These are phyloP conservation scores for Ceratobasidium sp. DNA, from an alignment of 1,284 basidiomycete genomes.

Conservation along the genomic window DNA sequence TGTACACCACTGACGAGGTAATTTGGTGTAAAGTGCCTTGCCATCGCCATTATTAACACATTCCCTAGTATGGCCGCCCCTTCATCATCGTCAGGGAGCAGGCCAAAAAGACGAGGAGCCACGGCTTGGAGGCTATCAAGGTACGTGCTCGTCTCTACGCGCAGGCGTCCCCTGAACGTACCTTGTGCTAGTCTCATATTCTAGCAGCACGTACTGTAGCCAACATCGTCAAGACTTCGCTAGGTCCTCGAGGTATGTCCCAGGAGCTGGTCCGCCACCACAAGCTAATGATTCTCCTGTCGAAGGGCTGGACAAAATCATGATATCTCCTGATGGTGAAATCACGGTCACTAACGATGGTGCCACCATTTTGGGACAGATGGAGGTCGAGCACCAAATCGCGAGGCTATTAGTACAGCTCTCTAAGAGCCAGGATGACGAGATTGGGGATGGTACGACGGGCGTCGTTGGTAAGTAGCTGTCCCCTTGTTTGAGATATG, in stretches of 20 bases:
- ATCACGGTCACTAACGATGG: conserved; percentile 99
- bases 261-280: not conserved
- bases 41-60: not conserved
- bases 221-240: conserved; percentile 94
- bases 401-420: conserved; percentile 97
- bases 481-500: not conserved
- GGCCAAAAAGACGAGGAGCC: conserved; percentile 91
- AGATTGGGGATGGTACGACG: conserved; percentile 99
- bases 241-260: conserved; percentile 85
- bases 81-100: conserved; percentile 99
- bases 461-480: conserved; percentile 90
- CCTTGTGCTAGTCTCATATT: conserved; percentile 80
- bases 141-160: conserved; percentile 58
- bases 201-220: conserved; percentile 92
- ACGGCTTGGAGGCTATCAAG: conserved; percentile 97
- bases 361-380: conserved; percentile 93
- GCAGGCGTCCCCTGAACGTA: not conserved
- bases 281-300: not conserved
- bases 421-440: conserved; percentile 98
- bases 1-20: conserved; percentile 93
- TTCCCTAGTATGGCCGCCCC: conserved; percentile 85
- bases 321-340: conserved; percentile 97
- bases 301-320: conserved; percentile 96
- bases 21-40: conserved; percentile 47
- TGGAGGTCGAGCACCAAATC: conserved; percentile 99